Base-by-base conservation (phyloP, 768 basidiomycete genomes). In the Sarcomyxa edulis region DNA sequence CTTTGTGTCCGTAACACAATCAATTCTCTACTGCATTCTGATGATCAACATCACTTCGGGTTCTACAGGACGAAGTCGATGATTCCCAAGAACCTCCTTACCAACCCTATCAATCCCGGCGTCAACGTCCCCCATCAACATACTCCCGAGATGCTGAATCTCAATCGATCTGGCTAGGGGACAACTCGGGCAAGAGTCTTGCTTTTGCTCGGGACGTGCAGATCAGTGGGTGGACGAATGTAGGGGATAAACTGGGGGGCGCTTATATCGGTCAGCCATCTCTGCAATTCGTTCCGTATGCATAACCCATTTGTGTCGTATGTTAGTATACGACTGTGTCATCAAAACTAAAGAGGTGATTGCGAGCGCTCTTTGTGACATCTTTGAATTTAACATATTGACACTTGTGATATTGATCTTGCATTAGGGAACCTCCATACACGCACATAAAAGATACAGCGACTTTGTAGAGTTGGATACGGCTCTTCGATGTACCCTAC, bases 161-260 rank as follows among this genome's bases (percentile, higher is more conserved):
- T n/a, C n/a, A n/a, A n/a, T n/a, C 34, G 32, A 87, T 86, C 18
- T 85, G 78, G 71, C 64, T 86, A 6, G 74, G 68, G 0, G 82
- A 85, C 44, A 76, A 76, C 41, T 66, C 64, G 0, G 76, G 76
- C 1, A 65, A 69, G 39, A 73, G 71, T 33, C 52, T 55, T 1
- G 65, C 72, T 2, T 86, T 87, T 48, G 75, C 84, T 3, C 69
- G 75, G 35, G 74, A 78, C 51, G 82, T 86, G 3, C 64, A 65
- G 34, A 79, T 86, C 14, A 64, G 64, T 7, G 84, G 83, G 0
- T 86, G 84, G 84, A 80, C 76, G 12, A 77, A 68, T 45, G 84
- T 87, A 6, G 83, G 83, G 1, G 84, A 84, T 48, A 68, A 66
- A 27, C 64, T 66, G 0, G 73, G 74, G n/a, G 69, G 69, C 10